Conservation (phyloP, 2,329 filamentous ascomycete genomes). For the Aspergillus niger region DNA sequence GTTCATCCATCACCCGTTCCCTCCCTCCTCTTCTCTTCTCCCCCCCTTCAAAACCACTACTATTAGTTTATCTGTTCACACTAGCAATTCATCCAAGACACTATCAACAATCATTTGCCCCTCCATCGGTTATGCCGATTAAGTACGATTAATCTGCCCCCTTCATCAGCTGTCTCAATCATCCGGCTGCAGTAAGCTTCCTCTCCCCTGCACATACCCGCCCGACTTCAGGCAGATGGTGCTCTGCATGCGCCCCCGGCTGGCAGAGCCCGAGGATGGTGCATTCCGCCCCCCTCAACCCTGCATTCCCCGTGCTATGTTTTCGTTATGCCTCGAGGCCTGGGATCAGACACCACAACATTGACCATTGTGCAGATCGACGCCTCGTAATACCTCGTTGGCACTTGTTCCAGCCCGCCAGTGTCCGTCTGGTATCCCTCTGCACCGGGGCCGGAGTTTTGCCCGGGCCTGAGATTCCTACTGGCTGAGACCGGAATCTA, state of each 20-base stretch:
- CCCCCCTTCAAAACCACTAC: not conserved
- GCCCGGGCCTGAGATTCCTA: slow-evolving; percentile 19
- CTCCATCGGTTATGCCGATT: not conserved
- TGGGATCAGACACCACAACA: slow-evolving; percentile 1
- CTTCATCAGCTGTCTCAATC: slow-evolving; percentile 6
- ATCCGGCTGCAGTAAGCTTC: slow-evolving; percentile 1
- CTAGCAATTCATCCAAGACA: too few species aligned
- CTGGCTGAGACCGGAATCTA: slow-evolving; percentile 19
- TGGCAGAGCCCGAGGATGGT: slow-evolving; percentile 3
- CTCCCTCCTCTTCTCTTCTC: not conserved
- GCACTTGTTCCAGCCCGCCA: slow-evolving; percentile 12
- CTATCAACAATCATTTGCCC: not conserved
- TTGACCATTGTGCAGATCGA: slow-evolving; percentile 20
- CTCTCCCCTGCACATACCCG: slow-evolving; percentile 8
- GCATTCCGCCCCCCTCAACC: slow-evolving; percentile 23
- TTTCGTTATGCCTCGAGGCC: slow-evolving; percentile 17
- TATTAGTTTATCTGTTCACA: not conserved
- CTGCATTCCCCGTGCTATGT: slow-evolving; percentile 21
- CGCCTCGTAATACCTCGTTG: slow-evolving; percentile 18
- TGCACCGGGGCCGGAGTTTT: slow-evolving; percentile 15
- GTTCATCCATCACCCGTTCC: not conserved
- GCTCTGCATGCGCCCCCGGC: slow-evolving; percentile 4
- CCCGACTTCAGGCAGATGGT: not conserved
- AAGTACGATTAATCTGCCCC: not conserved
- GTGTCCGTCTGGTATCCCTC: slow-evolving; percentile 16